These are phyloP conservation scores for Thermochaetoides dissita DNA, from an alignment of 2,329 filamentous ascomycete genomes.

Conservation along the genomic window DNA sequence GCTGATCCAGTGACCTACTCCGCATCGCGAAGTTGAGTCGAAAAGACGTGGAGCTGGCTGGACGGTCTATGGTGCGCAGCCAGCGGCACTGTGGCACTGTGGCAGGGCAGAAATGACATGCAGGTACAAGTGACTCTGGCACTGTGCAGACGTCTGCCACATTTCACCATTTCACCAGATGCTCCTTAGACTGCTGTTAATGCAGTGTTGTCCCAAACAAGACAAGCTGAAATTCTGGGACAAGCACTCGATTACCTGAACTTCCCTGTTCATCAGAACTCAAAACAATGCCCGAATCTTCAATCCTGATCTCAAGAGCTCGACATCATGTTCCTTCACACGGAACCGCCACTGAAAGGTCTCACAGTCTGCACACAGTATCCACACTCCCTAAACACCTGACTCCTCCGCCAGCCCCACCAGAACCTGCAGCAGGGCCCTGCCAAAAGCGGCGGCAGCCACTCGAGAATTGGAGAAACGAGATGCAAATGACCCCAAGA, in stretches of 20 bases:
- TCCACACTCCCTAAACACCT: constrained; percentile 1
- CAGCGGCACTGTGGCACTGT: no score
- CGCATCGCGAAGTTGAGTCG: neutral
- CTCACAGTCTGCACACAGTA: neutral
- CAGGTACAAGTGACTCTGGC: neutral
- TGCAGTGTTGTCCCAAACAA: no score
- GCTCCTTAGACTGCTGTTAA: no score
- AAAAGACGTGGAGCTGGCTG: constrained; percentile 3
- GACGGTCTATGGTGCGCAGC: neutral
- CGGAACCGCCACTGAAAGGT: no score
- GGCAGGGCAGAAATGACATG: neutral
- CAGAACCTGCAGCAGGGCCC: neutral
- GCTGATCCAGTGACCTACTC: constrained; percentile 4
- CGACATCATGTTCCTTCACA: no score
- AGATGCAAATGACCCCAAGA: constrained; percentile 4
- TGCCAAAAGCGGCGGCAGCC: neutral
- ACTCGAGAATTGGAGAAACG: constrained; percentile 1
- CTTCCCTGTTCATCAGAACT: no score
- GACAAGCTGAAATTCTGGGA: no score
- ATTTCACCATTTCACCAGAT: no score
- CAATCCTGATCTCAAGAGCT: no score
- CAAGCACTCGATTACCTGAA: no score
- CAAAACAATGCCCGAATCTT: no score
- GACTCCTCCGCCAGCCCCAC: neutral
- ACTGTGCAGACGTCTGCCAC: no score